Conservation (phyloP, 768 basidiomycete species). For the Boletus tomentosulus region DNA sequence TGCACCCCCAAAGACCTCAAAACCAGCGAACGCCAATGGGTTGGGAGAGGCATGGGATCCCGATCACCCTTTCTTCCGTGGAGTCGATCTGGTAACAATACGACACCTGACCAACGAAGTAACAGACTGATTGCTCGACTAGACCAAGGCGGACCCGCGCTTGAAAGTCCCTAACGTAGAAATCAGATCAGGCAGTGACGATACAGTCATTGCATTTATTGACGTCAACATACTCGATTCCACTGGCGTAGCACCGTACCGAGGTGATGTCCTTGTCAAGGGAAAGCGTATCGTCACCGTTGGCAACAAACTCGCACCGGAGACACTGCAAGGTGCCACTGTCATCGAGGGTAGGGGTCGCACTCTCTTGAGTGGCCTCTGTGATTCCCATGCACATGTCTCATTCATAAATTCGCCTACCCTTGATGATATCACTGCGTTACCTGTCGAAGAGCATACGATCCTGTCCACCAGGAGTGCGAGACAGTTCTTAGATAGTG, state of each 20-base stretch:
- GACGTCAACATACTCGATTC: conserved; percentile 36
- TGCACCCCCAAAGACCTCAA: background rate
- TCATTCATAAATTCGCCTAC: conserved; percentile 30
- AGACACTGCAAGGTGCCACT: conserved; percentile 16
- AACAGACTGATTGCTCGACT: background rate
- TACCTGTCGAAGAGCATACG: conserved; percentile 33
- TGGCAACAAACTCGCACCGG: conserved; percentile 19
- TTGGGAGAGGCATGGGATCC: conserved; percentile 24
- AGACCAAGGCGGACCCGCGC: conserved; percentile 21
- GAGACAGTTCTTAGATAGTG: conserved; percentile 32
- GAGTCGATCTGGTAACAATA: conserved; percentile 18
- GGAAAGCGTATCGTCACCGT: conserved; percentile 30
- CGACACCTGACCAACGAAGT: background rate
- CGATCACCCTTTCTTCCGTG: conserved; percentile 19
- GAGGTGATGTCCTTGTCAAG: conserved; percentile 32
- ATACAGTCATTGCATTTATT: conserved; percentile 18
- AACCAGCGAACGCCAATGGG: conserved; percentile 12
- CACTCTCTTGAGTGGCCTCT: conserved; percentile 35
- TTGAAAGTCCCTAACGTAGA: conserved; percentile 24
- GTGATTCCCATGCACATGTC: conserved; percentile 34
- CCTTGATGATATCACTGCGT: conserved; percentile 27
- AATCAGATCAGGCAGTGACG: conserved; percentile 20
- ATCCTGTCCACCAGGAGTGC: conserved; percentile 29
- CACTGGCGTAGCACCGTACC: conserved; percentile 31
- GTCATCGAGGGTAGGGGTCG: conserved; percentile 32